phyloP scores from a whole-genome alignment of 768 basidiomycete species.

The Nidularia pulvinata region DNA sequence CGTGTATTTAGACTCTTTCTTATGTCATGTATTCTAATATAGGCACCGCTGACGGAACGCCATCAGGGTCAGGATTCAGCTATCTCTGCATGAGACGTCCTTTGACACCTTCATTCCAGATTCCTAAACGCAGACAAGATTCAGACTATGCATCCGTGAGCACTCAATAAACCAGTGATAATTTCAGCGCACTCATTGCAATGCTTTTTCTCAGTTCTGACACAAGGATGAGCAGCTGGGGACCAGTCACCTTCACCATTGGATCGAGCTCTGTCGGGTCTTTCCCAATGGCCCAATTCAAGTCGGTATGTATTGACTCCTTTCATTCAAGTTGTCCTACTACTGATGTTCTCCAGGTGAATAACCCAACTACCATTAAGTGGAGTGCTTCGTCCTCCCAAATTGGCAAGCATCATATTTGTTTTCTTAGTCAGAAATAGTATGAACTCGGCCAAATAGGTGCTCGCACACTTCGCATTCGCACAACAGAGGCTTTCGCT shows the following conservation, averaged over 20 bases:
- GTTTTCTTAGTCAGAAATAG: background rate
- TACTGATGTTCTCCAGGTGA: slow-evolving; percentile 21
- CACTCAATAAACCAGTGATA: background rate
- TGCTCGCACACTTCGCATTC: slow-evolving; percentile 42
- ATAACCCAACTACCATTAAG: slow-evolving; percentile 39
- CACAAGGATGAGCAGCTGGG: slow-evolving; percentile 43
- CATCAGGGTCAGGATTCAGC: slow-evolving; percentile 26
- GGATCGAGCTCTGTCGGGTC: slow-evolving; percentile 31
- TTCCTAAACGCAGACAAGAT: slow-evolving; percentile 52
- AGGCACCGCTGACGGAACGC: slow-evolving; percentile 46
- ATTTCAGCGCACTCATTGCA: background rate
- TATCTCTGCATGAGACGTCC: background rate
- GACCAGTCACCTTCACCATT: slow-evolving; percentile 43
- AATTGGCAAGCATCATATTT: slow-evolving; percentile 21
- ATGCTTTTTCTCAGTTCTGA: slow-evolving; percentile 28
- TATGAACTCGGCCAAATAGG: slow-evolving; percentile 16
- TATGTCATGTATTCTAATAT: background rate
- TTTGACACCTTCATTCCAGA: slow-evolving; percentile 8
- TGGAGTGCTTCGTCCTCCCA: slow-evolving; percentile 41
- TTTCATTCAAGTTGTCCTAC: background rate
- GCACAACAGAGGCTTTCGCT: slow-evolving; percentile 44
- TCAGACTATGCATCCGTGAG: slow-evolving; percentile 46
- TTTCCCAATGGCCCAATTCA: slow-evolving; percentile 56
- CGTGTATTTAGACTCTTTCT: background rate
- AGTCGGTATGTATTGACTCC: slow-evolving; percentile 18